These are phyloP conservation scores for Picea glauca DNA, from an alignment of 75 land plant species.

Conservation along the genomic window DNA sequence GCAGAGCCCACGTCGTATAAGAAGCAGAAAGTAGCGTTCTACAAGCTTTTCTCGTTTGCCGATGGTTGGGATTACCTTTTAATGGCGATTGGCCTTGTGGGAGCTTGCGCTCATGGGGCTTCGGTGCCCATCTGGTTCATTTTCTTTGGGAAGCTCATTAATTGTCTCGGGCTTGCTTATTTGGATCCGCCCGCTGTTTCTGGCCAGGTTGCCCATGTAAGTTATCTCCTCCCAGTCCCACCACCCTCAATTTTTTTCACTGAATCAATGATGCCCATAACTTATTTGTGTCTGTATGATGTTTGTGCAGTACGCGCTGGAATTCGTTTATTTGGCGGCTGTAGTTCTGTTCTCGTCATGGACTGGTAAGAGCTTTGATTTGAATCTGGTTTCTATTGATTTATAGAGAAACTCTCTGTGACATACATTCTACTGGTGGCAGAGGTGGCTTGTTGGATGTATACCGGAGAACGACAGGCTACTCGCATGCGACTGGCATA, in stretches of 20 bases:
- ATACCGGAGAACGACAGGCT: constrained; percentile 87
- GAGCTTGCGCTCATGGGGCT: constrained; percentile 88
- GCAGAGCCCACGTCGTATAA: constrained; percentile 26
- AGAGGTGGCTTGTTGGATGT: constrained; percentile 99
- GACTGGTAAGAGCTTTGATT: constrained; percentile 41
- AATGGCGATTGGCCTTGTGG: constrained; percentile 74
- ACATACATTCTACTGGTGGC: not conserved
- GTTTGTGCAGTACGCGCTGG: constrained; percentile 70
- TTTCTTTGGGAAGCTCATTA: constrained; percentile 90
- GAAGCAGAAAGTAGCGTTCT: constrained; percentile 51
- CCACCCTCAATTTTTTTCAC: not conserved
- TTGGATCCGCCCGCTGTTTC: constrained; percentile 72
- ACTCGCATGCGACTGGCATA: constrained; percentile 73
- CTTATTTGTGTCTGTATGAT: not conserved
- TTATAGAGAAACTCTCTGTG: not conserved
- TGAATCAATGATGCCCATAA: too few species aligned
- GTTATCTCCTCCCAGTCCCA: not conserved
- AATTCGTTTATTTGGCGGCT: constrained; percentile 72
- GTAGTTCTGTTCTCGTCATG: constrained; percentile 78
- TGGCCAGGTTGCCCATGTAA: constrained; percentile 49
- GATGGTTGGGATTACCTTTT: constrained; percentile 68
- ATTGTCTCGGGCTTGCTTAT: constrained; percentile 74
- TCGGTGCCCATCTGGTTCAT: constrained; percentile 97
- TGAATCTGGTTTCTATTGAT: not conserved
- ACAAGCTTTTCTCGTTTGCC: constrained; percentile 83